Percentiles rank a stretch among this genome's conserved stretches.
These are phyloP conservation scores for Cytospora leucostoma DNA, from an alignment of 2,329 filamentous ascomycete genomes.

Conservation along the genomic window DNA sequence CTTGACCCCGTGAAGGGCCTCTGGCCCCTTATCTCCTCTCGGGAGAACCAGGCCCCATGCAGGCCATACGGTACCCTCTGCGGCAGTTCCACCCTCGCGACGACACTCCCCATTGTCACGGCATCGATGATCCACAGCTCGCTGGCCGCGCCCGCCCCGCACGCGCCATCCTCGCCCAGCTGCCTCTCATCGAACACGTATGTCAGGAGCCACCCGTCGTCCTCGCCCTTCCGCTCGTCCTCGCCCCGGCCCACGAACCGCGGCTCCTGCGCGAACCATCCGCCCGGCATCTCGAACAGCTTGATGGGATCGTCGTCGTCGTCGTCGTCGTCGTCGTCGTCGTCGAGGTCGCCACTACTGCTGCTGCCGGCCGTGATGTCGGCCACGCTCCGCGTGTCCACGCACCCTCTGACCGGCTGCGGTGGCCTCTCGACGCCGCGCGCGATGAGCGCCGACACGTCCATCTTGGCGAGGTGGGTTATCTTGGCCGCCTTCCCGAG, in stretches of 20 bases:
- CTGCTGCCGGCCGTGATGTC: conserved; percentile 50
- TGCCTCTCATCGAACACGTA: conserved; percentile 72
- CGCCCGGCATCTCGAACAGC: conserved; percentile 61
- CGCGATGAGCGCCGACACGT: conserved; percentile 54
- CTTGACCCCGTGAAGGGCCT: conserved; percentile 32
- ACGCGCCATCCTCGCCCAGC: conserved; percentile 52
- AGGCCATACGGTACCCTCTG: conserved; percentile 71
- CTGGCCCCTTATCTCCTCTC: conserved; percentile 54
- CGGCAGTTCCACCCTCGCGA: conserved; percentile 60
- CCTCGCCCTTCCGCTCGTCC: conserved; percentile 47
- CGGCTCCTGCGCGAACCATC: conserved; percentile 67
- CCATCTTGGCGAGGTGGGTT: conserved; percentile 64
- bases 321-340: no score
- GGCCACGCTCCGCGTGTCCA: conserved; percentile 57
- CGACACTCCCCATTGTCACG: conserved; percentile 59
- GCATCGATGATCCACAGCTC: conserved; percentile 73
- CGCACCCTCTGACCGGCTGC: conserved; percentile 57
- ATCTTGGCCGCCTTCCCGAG: conserved; percentile 68
- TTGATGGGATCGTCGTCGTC: conserved; percentile 60
- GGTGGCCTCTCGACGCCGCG: conserved; percentile 50
- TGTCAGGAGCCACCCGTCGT: conserved; percentile 67
- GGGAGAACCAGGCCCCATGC: conserved; percentile 63
- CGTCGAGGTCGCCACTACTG: no score
- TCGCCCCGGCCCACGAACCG: conserved; percentile 57
- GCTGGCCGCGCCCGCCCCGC: conserved; percentile 47